Percentiles rank a stretch among this genome's conserved stretches.
Conservation (phyloP, 176 grass and related monocot genomes). For the Phragmites australis region DNA sequence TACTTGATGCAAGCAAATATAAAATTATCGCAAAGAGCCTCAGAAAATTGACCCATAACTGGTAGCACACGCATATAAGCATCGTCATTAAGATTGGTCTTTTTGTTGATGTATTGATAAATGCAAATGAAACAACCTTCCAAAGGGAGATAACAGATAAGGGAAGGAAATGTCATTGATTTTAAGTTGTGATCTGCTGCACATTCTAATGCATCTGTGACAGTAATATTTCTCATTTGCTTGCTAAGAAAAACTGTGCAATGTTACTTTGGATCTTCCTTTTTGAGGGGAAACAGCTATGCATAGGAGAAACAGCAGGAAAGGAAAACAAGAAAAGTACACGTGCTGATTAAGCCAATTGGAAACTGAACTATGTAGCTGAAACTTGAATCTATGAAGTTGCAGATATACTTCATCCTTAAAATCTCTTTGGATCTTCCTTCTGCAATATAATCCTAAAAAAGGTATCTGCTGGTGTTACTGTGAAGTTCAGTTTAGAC, state of each 20-base stretch:
- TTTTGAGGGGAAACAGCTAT: no score
- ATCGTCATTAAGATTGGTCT: not conserved
- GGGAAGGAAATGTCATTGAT: not conserved
- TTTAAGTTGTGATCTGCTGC: not conserved
- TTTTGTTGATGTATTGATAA: not conserved
- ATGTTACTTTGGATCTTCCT: constrained; percentile 2
- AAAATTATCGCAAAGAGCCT: constrained; percentile 2
- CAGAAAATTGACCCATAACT: not conserved
- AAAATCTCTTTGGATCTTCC: no score
- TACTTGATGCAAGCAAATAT: not conserved
- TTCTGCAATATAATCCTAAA: not conserved
- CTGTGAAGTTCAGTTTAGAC: not conserved
- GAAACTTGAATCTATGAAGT: no score
- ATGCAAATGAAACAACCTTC: not conserved
- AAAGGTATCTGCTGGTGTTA: not conserved
- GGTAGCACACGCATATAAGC: not conserved
- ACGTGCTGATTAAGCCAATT: no score
- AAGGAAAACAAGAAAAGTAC: no score
- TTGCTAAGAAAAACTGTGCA: not conserved
- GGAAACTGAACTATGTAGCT: no score
- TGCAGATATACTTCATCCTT: no score
- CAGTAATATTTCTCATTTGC: not conserved
- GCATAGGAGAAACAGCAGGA: no score
- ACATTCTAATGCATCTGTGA: not conserved
- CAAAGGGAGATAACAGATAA: not conserved